Evolutionary conservation across 139 green algal genomes (phyloP).

Genomic region (Bryopsis sp.): DNA sequence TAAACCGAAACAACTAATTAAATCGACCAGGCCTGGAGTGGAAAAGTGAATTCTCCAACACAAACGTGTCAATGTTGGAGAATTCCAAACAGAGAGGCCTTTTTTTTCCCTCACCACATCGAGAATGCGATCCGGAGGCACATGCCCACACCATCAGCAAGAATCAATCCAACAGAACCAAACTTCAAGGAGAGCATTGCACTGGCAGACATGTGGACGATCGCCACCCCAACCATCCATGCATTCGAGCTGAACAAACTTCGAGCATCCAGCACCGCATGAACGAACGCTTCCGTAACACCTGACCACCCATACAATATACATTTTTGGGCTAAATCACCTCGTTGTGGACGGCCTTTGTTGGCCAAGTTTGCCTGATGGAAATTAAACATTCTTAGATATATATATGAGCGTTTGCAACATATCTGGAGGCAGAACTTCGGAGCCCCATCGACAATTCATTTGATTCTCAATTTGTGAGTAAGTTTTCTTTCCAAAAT

Average conservation of each 20-base stretch:
- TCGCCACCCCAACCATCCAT: slow-evolving; percentile 40
- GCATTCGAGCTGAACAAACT: slow-evolving; percentile 47
- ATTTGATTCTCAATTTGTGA: too few species aligned
- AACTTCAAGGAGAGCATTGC: slow-evolving; percentile 24
- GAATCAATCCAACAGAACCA: slow-evolving; percentile 53
- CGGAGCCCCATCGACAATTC: too few species aligned
- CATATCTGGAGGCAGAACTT: too few species aligned
- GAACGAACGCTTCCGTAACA: slow-evolving; percentile 73
- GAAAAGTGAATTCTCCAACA: background rate
- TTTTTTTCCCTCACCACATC: slow-evolving; percentile 28
- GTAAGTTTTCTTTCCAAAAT: background rate
- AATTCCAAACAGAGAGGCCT: background rate
- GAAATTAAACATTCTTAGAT: too few species aligned
- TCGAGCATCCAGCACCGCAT: slow-evolving; percentile 42
- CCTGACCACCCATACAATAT: too few species aligned
- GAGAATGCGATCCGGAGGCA: slow-evolving; percentile 61
- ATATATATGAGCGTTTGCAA: too few species aligned
- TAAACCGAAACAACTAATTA: background rate
- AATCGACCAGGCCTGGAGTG: background rate
- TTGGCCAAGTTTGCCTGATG: too few species aligned
- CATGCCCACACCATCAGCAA: slow-evolving; percentile 68
- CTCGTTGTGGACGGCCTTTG: too few species aligned
- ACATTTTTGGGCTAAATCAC: too few species aligned
- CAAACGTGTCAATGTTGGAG: background rate
- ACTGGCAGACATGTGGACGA: slow-evolving; percentile 44